A percentile compares a stretch with the other conserved stretches of the same genome.
These are phyloP conservation scores for Coniferiporia sulphurascens DNA, from an alignment of 1,284 basidiomycete species.

Conservation along the genomic window DNA sequence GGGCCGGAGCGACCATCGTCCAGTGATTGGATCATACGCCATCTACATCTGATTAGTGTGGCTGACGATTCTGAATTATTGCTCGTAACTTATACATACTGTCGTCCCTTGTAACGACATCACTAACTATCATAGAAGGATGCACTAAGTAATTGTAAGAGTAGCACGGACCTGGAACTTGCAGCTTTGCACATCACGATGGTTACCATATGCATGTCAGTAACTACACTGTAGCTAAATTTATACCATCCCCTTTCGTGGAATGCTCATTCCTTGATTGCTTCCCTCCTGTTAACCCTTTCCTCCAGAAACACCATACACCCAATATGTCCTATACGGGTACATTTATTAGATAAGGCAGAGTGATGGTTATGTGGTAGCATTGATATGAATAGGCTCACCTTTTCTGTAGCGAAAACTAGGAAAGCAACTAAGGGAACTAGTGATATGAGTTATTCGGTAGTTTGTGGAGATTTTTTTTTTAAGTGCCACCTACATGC, in stretches of 20 bases:
- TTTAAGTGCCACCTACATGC: not conserved
- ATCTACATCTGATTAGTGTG: slow-evolving; percentile 43
- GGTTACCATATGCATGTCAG: too few species aligned
- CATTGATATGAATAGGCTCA: too few species aligned
- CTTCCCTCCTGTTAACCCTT: not conserved
- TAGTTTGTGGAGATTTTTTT: not conserved
- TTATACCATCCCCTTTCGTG: too few species aligned
- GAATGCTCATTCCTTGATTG: too few species aligned
- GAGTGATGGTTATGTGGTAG: too few species aligned
- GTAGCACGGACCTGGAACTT: too few species aligned
- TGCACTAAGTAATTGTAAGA: too few species aligned
- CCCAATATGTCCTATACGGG: slow-evolving; percentile 9
- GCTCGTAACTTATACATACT: not conserved
- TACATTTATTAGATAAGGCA: not conserved
- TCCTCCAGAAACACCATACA: slow-evolving; percentile 15
- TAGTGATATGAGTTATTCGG: not conserved
- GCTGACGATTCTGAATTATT: not conserved
- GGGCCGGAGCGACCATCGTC: slow-evolving; percentile 75
- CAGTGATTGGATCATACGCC: slow-evolving; percentile 71
- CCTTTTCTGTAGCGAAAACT: slow-evolving; percentile 14
- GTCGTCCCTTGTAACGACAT: not conserved
- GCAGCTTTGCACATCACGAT: too few species aligned
- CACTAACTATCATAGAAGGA: too few species aligned
- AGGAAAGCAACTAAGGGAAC: slow-evolving; percentile 18
- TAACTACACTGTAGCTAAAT: too few species aligned